Evolutionary conservation across 2,329 filamentous ascomycete species (phyloP), one percentile per base, ranked within the genome.

Genomic region (Colletotrichum orchidophilum): DNA sequence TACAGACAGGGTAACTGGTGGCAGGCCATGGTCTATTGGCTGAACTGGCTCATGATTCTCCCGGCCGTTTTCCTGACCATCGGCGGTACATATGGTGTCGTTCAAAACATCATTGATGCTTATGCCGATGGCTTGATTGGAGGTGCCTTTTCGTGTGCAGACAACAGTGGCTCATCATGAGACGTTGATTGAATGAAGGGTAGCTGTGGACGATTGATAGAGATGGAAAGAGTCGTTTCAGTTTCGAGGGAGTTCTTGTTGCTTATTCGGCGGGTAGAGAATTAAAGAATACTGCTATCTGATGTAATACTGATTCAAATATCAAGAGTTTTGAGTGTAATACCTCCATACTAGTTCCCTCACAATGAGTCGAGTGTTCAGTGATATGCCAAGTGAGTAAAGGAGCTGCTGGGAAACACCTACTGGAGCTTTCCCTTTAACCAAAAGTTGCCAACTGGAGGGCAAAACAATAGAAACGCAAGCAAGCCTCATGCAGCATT

Each of bases 51-150:
- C 18, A 76, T 84, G 76, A 80, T 83, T 61, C 54, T 75, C 0
- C 63, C 83, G 0, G 81, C 79, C 0, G 75, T 75, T 0, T 84
- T 84, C 67, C 42, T 84, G 72, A 82, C 79, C 1, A 71, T 83
- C 24, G 81, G 80, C 15, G 83, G 83, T 3, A 85, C 82, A 2
- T 83, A 83, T 64, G 81, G 85, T 42, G 84, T 86, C 2, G 82
- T 88, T 27, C 80, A 85, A 66, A 80, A 85, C 73, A 87, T 89
- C 71, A 85, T 85, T 63, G 79, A 85, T 63, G 86, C 87, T 1
- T 89, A 88, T 75, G 82, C 80, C 4, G 80, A 80, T 58, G 84
- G 83, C 0, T 75, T 79, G 62, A 87, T 87, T 66, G 82, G 82
- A 39, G 78, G 77, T 50, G 84, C 84, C 0, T 87, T 87, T 64